Conservation (phyloP, 169 alveolate genomes). For the Plasmodium coatneyi region DNA sequence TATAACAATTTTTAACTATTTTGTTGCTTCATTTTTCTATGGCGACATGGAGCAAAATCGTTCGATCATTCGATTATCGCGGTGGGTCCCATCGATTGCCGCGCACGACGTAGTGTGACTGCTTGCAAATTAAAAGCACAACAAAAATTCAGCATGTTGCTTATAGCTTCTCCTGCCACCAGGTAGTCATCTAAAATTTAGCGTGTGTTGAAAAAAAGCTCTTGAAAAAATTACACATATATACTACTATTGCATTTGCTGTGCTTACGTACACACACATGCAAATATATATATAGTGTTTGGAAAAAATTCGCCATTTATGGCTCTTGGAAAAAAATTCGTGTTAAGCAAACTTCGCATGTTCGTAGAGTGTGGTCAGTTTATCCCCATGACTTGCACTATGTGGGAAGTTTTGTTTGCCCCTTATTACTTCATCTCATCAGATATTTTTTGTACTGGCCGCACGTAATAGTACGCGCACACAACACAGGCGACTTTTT, state of each 20-base stretch:
- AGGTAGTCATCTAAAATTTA: background rate
- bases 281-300: background rate
- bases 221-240: background rate
- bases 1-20: background rate
- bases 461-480: background rate
- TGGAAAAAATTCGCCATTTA: conserved; percentile 17
- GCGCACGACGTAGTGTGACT: background rate
- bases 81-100: background rate
- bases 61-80: background rate
- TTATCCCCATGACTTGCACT: background rate
- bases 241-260: background rate
- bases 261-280: background rate
- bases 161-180: background rate
- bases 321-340: conserved; percentile 11
- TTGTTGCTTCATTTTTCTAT: background rate
- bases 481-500: background rate
- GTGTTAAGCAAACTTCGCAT: background rate
- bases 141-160: background rate
- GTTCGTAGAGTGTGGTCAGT: background rate
- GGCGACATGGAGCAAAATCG: background rate
- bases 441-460: background rate
- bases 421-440: background rate
- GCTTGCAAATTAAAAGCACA: background rate
- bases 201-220: background rate
- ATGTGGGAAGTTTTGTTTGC: background rate